Base-by-base conservation (phyloP, 257 asterid species). In the Coffea canephora region DNA sequence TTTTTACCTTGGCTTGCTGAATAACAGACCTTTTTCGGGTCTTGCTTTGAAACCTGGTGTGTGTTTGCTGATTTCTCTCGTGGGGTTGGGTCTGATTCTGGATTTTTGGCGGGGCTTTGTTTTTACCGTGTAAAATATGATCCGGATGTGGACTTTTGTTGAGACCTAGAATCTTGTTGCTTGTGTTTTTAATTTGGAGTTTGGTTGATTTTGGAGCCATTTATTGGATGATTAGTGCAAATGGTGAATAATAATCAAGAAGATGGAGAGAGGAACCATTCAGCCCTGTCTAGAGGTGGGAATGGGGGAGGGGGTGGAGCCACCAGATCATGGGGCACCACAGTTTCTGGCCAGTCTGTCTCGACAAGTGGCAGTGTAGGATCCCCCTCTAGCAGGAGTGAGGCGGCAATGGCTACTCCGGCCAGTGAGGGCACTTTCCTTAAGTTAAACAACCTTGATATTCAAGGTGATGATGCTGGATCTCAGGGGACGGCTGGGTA, bases 321-420 rank as follows among this genome's bases (percentile, higher is more conserved):
- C 74, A 88, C 94, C 73, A 90, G 93, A 88, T 94, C 99, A 70
- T 91, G 96, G 96, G 98, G 98, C 15, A 91, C 97, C 65, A 86
- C 96, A 49, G 86, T 85, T 80, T 93, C 99, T 31, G 98, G 99
- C 76, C 99, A 95, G 83, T 95, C 99, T 5, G 84, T 92, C 80
- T 93, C 98, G 23, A 95, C 98, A 15, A 95, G 99, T 81, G 94
- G 98, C 43, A 95, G 99, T 49, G 86, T 92, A 59, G 99, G 99
- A 57, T 92, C 99, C 8, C 99, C 98, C 2, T 95, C 97, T 12
- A 91, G 94, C 87, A 90, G 97, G 80, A 93, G 97, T 82, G 98
- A 95, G 88, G 92, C 94, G 11, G 97, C 95, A 15, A 72, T 85
- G 85, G 89, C 93, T 31, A 86, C 94, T 11, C 89, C 97, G 1